A percentile compares a stretch with the other conserved stretches of the same genome.
Evolutionary conservation across 345 rosid species (phyloP).

Genomic region (Dimocarpus longan): DNA sequence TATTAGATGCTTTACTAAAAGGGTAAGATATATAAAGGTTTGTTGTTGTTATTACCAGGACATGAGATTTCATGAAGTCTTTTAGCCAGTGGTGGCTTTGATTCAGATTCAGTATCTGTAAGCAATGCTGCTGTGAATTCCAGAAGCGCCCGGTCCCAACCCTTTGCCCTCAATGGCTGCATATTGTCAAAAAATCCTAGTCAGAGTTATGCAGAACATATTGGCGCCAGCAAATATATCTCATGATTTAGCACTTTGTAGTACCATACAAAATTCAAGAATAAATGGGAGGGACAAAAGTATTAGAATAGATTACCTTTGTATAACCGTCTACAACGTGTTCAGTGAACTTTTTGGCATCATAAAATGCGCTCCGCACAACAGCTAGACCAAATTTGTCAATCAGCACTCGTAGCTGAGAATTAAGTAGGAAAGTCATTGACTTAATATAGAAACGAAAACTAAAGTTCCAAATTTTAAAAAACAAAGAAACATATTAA

Average conservation of each 20-base stretch:
- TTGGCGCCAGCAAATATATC: background rate
- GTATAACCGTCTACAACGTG: constrained; percentile 71
- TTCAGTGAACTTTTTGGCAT: constrained; percentile 54
- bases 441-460: background rate
- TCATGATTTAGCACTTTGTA: background rate
- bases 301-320: constrained; percentile 48
- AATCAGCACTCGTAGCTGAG: constrained; percentile 67
- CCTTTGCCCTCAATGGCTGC: constrained; percentile 73
- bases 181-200: constrained; percentile 15
- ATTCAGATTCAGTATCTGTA: constrained; percentile 41
- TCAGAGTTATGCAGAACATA: constrained; percentile 10
- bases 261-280: constrained; percentile 2
- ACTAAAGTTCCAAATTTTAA: background rate
- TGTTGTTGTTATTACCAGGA: constrained; percentile 49
- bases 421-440: constrained; percentile 16
- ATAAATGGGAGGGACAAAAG: constrained; percentile 10
- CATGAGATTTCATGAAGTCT: constrained; percentile 68
- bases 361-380: constrained; percentile 74
- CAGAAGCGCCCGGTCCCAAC: constrained; percentile 82
- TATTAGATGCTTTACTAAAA: constrained; percentile 7
- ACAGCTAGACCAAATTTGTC: constrained; percentile 73
- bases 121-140: constrained; percentile 72
- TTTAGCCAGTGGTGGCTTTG: constrained; percentile 49
- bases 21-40: background rate
- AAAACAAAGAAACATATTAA: background rate